A percentile compares a stretch with the other conserved stretches of the same genome.
Conservation (phyloP, 495 filamentous ascomycete species). For the Hypomontagnella monticulosa region DNA sequence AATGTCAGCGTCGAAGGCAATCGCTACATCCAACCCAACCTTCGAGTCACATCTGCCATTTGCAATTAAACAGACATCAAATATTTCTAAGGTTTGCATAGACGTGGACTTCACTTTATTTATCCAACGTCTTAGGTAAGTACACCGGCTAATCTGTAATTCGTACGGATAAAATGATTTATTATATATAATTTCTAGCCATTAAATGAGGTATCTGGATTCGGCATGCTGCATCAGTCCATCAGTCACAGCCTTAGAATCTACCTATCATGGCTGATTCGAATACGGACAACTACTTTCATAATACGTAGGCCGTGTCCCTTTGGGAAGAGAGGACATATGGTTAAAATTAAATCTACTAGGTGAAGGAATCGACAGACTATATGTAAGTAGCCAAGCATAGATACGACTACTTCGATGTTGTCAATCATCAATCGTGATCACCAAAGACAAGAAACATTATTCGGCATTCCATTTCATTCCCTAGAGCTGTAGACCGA, state of each 20-base stretch:
- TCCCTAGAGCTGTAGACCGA: slow-evolving; percentile 20
- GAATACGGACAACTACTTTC: not conserved
- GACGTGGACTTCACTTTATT: too few relatives aligned
- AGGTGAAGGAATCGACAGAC: too few relatives aligned
- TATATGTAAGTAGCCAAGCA: not conserved
- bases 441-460: not conserved
- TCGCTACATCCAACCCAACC: too few relatives aligned
- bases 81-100: not conserved
- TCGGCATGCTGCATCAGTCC: not conserved
- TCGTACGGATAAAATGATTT: slow-evolving; percentile 22
- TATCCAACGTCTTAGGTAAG: not conserved
- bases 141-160: slow-evolving; percentile 23
- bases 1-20: too few relatives aligned
- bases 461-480: slow-evolving; percentile 24
- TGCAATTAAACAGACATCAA: slow-evolving; percentile 27
- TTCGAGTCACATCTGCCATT: too few relatives aligned
- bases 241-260: too few relatives aligned
- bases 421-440: slow-evolving; percentile 3
- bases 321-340: not conserved
- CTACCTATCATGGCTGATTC: too few relatives aligned
- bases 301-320: not conserved
- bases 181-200: not conserved
- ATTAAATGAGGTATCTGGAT: not conserved
- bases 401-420: not conserved
- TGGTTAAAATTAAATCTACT: too few relatives aligned